phyloP scores from a whole-genome alignment of 768 basidiomycete genomes.

The Mycena floridula region DNA sequence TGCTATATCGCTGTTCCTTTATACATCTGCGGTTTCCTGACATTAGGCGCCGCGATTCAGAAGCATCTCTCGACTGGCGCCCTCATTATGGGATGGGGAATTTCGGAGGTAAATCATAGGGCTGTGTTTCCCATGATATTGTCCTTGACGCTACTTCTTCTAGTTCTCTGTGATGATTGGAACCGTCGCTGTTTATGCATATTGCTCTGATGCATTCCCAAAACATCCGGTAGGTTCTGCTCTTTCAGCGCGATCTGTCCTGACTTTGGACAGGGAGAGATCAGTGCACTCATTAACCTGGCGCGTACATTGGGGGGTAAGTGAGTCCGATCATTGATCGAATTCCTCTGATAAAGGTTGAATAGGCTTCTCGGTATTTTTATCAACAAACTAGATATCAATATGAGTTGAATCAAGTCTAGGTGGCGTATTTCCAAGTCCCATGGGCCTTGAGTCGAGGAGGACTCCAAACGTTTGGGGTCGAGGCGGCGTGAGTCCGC shows the following conservation, averaged over 20 bases:
- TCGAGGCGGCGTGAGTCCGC: conserved; percentile 49
- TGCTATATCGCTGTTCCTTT: conserved; percentile 54
- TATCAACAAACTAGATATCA: too few relatives aligned
- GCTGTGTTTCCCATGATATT: too few relatives aligned
- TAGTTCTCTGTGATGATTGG: conserved; percentile 51
- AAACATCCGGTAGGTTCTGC: conserved; percentile 26
- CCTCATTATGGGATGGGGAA: conserved; percentile 63
- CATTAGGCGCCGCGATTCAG: conserved; percentile 50
- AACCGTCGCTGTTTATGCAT: conserved; percentile 56
- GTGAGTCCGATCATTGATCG: conserved; percentile 2
- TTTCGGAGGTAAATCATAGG: too few relatives aligned
- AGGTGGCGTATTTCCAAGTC: conserved; percentile 62
- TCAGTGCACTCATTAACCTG: conserved; percentile 55
- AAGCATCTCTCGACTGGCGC: conserved; percentile 46
- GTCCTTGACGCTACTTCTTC: too few relatives aligned
- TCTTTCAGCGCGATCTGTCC: neutral
- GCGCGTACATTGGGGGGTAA: conserved; percentile 46
- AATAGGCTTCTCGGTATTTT: too few relatives aligned
- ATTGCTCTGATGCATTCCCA: conserved; percentile 45
- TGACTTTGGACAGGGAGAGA: conserved; percentile 41
- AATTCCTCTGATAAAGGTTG: conserved; percentile 31
- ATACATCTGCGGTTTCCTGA: conserved; percentile 57
- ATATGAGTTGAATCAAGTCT: too few relatives aligned
- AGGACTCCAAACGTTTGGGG: conserved; percentile 55
- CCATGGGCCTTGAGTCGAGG: conserved; percentile 58